phyloP scores from a whole-genome alignment of 108 stramenopile genomes.

The Schizochytrium sp. region DNA sequence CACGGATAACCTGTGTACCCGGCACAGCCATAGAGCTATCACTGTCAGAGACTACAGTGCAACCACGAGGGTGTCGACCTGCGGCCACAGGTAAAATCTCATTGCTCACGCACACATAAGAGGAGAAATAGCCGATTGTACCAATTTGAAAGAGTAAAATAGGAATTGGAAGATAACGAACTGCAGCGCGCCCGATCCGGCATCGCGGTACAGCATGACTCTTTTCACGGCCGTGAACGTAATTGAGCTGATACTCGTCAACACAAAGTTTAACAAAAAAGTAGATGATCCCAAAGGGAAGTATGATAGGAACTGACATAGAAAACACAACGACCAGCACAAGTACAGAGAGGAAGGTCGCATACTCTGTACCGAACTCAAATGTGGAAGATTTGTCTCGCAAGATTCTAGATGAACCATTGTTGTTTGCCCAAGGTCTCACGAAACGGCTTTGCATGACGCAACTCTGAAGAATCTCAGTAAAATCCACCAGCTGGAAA shows the following conservation, averaged over 20 bases:
- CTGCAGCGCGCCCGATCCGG: conserved; percentile 54
- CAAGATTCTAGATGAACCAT: background rate
- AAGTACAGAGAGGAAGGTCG: conserved; percentile 47
- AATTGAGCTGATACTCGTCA: conserved; percentile 44
- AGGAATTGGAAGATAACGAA: conserved; percentile 53
- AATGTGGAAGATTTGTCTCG: background rate
- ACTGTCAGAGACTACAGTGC: conserved; percentile 19
- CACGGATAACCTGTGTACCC: conserved; percentile 59
- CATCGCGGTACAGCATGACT: conserved; percentile 32
- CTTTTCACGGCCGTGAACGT: conserved; percentile 27
- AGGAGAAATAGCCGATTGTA: conserved; percentile 49
- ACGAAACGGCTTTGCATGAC: background rate
- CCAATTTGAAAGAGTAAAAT: conserved; percentile 45
- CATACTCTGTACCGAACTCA: conserved; percentile 52
- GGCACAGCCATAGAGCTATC: conserved; percentile 20
- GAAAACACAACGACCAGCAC: conserved; percentile 16
- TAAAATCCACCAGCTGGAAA: conserved; percentile 41
- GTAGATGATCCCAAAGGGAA: conserved; percentile 40
- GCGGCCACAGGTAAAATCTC: conserved; percentile 47
- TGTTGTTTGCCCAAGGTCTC: background rate
- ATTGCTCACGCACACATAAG: conserved; percentile 52
- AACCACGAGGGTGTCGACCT: conserved; percentile 44
- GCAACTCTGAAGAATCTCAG: conserved; percentile 13
- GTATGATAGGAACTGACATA: conserved; percentile 34
- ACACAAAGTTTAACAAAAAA: conserved; percentile 53